Conservation (phyloP, 75 land plant genomes). For the Pinus albicaulis region DNA sequence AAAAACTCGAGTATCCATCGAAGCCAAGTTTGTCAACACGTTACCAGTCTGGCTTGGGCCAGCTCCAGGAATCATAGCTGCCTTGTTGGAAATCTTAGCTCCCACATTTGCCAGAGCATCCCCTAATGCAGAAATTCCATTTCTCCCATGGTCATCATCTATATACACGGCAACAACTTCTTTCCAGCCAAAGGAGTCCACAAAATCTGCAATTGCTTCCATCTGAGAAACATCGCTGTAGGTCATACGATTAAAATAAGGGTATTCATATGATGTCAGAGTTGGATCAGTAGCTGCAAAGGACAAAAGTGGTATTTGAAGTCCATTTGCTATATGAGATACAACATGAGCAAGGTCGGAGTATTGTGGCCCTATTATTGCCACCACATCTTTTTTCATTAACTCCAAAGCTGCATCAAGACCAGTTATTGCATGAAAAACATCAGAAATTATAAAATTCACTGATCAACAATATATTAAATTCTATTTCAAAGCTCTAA, state of each 20-base stretch:
- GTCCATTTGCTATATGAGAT: slow-evolving; percentile 50
- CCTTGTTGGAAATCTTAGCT: slow-evolving; percentile 38
- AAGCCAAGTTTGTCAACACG: slow-evolving; percentile 19
- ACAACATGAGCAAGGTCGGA: slow-evolving; percentile 52
- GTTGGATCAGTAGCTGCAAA: slow-evolving; percentile 60
- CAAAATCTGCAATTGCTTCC: slow-evolving; percentile 52
- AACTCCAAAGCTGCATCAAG: slow-evolving; percentile 42
- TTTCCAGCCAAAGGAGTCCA: slow-evolving; percentile 38
- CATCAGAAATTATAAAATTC: not conserved
- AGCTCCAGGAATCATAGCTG: slow-evolving; percentile 16
- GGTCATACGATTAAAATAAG: slow-evolving; percentile 44
- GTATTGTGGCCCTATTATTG: slow-evolving; percentile 55
- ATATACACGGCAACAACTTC: slow-evolving; percentile 43
- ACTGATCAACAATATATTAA: not conserved
- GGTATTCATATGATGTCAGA: slow-evolving; percentile 44
- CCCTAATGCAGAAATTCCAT: slow-evolving; percentile 40
- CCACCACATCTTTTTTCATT: slow-evolving; percentile 42
- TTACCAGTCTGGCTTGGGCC: slow-evolving; percentile 11
- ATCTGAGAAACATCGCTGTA: slow-evolving; percentile 53
- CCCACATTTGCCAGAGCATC: slow-evolving; percentile 35
- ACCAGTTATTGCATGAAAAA: not conserved
- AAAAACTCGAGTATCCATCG: slow-evolving; percentile 50
- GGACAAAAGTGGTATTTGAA: slow-evolving; percentile 53
- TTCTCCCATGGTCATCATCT: slow-evolving; percentile 51
- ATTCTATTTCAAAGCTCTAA: not conserved